Base-by-base conservation (phyloP, 1,284 basidiomycete genomes). In the Pterulicium gracile region DNA sequence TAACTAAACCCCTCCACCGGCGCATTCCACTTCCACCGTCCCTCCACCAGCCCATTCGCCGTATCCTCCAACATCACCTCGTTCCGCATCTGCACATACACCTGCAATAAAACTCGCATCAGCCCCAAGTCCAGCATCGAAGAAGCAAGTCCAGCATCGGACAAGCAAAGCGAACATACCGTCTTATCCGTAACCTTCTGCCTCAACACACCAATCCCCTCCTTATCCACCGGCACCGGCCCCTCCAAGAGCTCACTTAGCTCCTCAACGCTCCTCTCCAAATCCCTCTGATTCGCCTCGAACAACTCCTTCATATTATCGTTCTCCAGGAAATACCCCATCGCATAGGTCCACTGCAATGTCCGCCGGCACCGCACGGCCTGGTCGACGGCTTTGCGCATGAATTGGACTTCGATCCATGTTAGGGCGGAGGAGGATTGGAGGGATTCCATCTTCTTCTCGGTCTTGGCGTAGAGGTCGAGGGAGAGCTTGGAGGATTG, bases 381-480 rank as follows among this genome's bases (percentile, higher is more conserved):
- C 56, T 86, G 84, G 58, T 97, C 93, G 2, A 97, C 92, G 0
- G 95, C 95, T 64, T 95, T 94, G 68, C 91, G 91, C 70, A 97
- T 92, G 66, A 98, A 98, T 64, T 98, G 95, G 24, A 94, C 94
- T 66, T 98, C 94, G 55, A 98, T 98, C 95, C 95, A 98, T 2
- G 92, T 93, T 32, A 98, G 68, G 47, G 83, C 77, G 1, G 90
- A 90, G 4, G 82, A 84, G 52, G 90, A 77, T 68, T 98, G 95
- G 87, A 98, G 95, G 66, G 96, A 90, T 65, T 98, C 93, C 95
- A 98, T 98, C 81, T 98, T 98, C 78, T 94, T 94, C 75, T 98
- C 94, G 2, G 94, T 98, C 66, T 92, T 90, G 47, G 76, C 75
- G 64, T 96, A 94, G 44, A 98, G 72, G 56, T 98, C 91, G 15